Base-by-base conservation (phyloP, 257 asterid species). In the Salvia hispanica region DNA sequence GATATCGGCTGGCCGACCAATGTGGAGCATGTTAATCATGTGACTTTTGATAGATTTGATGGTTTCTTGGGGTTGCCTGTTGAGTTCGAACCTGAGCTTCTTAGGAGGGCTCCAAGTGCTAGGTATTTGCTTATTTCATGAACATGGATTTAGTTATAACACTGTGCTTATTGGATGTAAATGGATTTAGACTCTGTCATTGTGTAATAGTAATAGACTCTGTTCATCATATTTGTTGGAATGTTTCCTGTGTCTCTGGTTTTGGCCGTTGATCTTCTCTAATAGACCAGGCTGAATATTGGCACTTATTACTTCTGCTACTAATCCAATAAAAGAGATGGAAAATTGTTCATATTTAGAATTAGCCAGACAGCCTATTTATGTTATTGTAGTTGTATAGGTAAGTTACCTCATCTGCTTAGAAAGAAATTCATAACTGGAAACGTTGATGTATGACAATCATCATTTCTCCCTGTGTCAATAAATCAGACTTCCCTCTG, bases 11-110 rank as follows among this genome's bases (percentile, higher is more conserved):
- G 97, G 97, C 97, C 97, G 0, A 84, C 90, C 21, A 81, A 88
- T 78, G 97, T 91, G 40, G 87, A 89, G 72, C 97, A 91, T 72
- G 91, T 91, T 39, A 87, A 88, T 47, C 97, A 91, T 65, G 97
- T 91, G 18, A 91, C 97, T 4, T 91, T 91, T 76, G 97, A 91
- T 79, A 81, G 97, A 77, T 91, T 91, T 66, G 83, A 91, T 85
- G 97, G 97, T 9, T 91, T 91, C 78, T 79, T 91, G 82, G 97
- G 97, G n/a, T 84, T 91, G 81, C 97, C 97, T 51, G 91, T 82
- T 73, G 97, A 91, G 75, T 91, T 91, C 78, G 97, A 91, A 76
- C 97, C 96, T 67, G 97, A 91, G 65, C 91, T 86, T 40, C 84
- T 85, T 33, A 80, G 83, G 74, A 84, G 96, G 75, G 88, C 97